A percentile compares a stretch with the other conserved stretches of the same genome.
Evolutionary conservation across 495 filamentous ascomycete species (phyloP).

Genomic region (Evansstolkia leycettana): DNA sequence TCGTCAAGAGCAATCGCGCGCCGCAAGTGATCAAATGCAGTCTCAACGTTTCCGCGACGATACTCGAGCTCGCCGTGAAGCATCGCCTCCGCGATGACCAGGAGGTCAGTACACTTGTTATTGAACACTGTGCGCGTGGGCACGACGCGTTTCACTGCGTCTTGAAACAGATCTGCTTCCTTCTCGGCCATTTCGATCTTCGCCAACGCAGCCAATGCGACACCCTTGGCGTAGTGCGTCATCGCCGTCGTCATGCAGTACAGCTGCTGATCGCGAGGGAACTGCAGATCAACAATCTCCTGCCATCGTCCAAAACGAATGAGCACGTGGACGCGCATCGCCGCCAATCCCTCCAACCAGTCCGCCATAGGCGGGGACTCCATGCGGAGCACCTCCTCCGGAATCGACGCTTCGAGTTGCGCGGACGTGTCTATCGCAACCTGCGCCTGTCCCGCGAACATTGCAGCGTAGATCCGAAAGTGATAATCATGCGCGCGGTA

Average conservation of each 20-base stretch:
- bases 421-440: slow-evolving; percentile 43
- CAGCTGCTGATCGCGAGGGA: slow-evolving; percentile 38
- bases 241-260: slow-evolving; percentile 54
- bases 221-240: slow-evolving; percentile 50
- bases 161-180: slow-evolving; percentile 30
- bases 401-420: slow-evolving; percentile 39
- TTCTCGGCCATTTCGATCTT: slow-evolving; percentile 32
- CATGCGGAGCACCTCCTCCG: slow-evolving; percentile 47
- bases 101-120: slow-evolving; percentile 48
- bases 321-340: slow-evolving; percentile 49
- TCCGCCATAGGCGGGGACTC: slow-evolving; percentile 58
- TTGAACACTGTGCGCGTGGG: slow-evolving; percentile 49
- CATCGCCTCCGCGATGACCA: slow-evolving; percentile 48
- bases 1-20: slow-evolving; percentile 42
- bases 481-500: slow-evolving; percentile 58
- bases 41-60: slow-evolving; percentile 39
- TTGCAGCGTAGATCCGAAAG: slow-evolving; percentile 57
- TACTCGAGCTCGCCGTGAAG: slow-evolving; percentile 59
- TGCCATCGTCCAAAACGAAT: slow-evolving; percentile 57
- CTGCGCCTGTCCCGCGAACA: slow-evolving; percentile 49
- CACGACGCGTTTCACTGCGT: slow-evolving; percentile 33
- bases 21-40: slow-evolving; percentile 42
- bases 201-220: slow-evolving; percentile 46
- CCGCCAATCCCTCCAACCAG: slow-evolving; percentile 55
- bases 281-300: slow-evolving; percentile 32